Evolutionary conservation across 2,329 filamentous ascomycete genomes (phyloP), one percentile per base, ranked within the genome.

Genomic region (Thielaviopsis populi): DNA sequence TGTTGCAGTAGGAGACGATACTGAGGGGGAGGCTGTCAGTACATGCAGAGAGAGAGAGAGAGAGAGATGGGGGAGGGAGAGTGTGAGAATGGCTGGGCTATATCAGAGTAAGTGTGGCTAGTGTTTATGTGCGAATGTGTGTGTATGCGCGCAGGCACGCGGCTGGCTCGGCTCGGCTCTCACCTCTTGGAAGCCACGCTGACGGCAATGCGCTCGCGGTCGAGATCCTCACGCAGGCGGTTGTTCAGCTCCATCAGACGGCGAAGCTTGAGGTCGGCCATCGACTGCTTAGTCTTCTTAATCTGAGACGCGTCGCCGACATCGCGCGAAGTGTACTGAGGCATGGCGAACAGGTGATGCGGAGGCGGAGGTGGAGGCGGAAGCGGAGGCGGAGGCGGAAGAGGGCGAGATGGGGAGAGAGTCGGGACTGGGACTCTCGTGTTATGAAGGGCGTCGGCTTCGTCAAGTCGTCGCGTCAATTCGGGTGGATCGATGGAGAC

Each of bases 1-100:
- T 91, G 76, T 95, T 95, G 77, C 92, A 97, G 79, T 97, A 97
- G 70, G 90, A 89, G 75, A 97, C 97, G 75, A 97, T 88, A 75
- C 94, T 99, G 72, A 68, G 66, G 63, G 68, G 66, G 63, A 53
- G 17, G 10, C 5, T 54, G 56, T 54, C 56, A 67, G 59, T 46
- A 59, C 11, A 30, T 58, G 53, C 24, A 4, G 13, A 15, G 24
- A 3, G 24, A 56, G 15, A 30, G 22, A 7, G 24, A n/a, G n/a
- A n/a, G n/a, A n/a, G n/a, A n/a, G n/a, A n/a, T n/a, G n/a, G n/a
- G n/a, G n/a, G n/a, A n/a, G n/a, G n/a, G n/a, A n/a, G n/a, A n/a
- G n/a, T n/a, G n/a, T n/a, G n/a, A n/a, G n/a, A n/a, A n/a, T n/a
- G n/a, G n/a, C n/a, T n/a, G n/a, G n/a, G n/a, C n/a, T n/a, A n/a